These are phyloP conservation scores for Ramaria sp. DNA, from an alignment of 768 basidiomycete species.

Conservation along the genomic window DNA sequence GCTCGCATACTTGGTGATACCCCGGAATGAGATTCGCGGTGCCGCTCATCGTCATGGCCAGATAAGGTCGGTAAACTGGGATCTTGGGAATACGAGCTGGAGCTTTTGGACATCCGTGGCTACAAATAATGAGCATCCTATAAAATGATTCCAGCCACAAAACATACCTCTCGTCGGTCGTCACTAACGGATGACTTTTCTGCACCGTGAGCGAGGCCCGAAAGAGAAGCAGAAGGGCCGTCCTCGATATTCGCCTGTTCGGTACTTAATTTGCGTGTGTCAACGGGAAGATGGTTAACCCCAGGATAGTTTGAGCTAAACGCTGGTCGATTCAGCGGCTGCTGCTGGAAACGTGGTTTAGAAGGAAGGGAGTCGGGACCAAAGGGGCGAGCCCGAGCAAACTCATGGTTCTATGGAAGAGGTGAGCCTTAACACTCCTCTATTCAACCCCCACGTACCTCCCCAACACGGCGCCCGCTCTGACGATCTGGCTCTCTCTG, in stretches of 20 bases:
- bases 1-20: no score
- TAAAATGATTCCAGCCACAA: no score
- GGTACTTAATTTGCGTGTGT: not conserved
- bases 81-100: no score
- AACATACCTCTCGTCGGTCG: no score
- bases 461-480: not conserved
- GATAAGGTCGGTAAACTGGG: no score
- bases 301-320: not conserved
- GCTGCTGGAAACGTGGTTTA: not conserved
- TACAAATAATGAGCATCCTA: no score
- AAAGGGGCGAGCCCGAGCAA: no score
- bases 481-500: not conserved
- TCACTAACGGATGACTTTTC: not conserved
- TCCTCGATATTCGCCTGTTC: not conserved
- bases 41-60: no score
- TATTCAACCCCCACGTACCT: not conserved
- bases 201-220: not conserved
- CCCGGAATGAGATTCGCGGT: no score
- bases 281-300: not conserved
- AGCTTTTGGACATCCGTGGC: no score
- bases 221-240: not conserved
- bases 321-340: not conserved
- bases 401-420: not conserved
- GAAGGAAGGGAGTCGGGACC: not conserved
- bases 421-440: not conserved